Base-by-base conservation (phyloP, 2,329 filamentous ascomycete genomes). In the Phyllosticta citriasiana region DNA sequence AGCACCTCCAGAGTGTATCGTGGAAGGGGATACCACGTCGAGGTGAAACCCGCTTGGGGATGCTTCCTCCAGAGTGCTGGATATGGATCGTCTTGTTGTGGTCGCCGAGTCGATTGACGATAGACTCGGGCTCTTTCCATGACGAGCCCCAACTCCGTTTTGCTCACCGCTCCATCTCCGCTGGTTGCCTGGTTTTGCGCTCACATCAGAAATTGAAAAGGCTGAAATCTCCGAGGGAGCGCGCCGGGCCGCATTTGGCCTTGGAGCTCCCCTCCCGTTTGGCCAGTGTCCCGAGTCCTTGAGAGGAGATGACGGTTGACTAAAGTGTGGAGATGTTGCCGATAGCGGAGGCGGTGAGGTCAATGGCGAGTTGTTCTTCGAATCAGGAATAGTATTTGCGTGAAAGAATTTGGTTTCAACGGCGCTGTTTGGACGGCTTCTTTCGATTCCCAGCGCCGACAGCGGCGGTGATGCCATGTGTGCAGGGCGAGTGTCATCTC, bases 381-480 rank as follows among this genome's bases (percentile, higher is more conserved):
- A 8, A 80, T 82, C 53, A 53, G 67, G 67, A 55, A 70, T 66
- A 6, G 68, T 72, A 72, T 89, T 88, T 63, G 87, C 88, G 71
- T 91, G 88, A 72, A 91, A 85, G 77, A 92, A 91, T 70, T 88
- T 89, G 73, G 67, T 70, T 30, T 71, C 70, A 6, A 68, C 40
- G 6, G n/a, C 40, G 40, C 40, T 58, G 25, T 55, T 55, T 19
- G 60, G 56, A 19, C 67, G 67, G 1, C 66, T 57, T 61, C 67
- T 69, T 24, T 67, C 67, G 4, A 68, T 60, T 2, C 40, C 40
- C n/a, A 47, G 40, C 40, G 70, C 66, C 1, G 72, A 73, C 26
- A 71, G 63, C 12, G 73, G 72, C 10, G 74, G 74, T 12, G 74
- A 76, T 0, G 73, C 68, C 8, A 67, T 61, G 12, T 63, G 62